Base-by-base conservation (phyloP, 1,284 basidiomycete genomes). In the Moesziomyces parantarcticus region DNA sequence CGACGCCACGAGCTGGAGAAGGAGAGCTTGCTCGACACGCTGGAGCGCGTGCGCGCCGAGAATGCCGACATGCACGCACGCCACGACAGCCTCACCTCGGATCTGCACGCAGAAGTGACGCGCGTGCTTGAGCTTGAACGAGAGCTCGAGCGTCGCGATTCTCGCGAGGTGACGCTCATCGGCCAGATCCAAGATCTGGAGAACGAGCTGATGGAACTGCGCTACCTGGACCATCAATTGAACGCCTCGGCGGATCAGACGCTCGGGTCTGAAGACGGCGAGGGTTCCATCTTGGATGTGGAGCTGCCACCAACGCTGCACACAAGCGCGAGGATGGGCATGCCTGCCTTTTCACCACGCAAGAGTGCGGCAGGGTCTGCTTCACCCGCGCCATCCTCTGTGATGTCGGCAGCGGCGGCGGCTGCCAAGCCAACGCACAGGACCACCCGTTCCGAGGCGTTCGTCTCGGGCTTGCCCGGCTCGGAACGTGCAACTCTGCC, bases 1-100 rank as follows among this genome's bases (percentile, higher is more conserved):
- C 67, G 75, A 40, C 75, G 77, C 18, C 77, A 79, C 44, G 75
- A 75, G 44, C 67, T 79, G 14, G 77, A 79, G 47, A 77, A 75
- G 51, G 75, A 79, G 49, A 73, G 69, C 39, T 32, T 79, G 50
- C 63, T 79, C 23, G 77, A 79, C 44, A 73, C 59, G 23, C 70
- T 79, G 45, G 71, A 79, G 50, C 43, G 72, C 26, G 42, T 72
- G 16, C 64, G 76, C 5, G 57, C 61, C 20, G 76, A 78, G 52
- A 60, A 63, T 9, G 49, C 52, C 21, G 68, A 64, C 9, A 39
- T 78, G 42, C 67, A 70, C 20, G 49, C 56, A n/a, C 58, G 61
- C 16, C 65, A 79, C 50, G 56, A 67, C 13, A 49, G 59, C 32
- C 55, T 77, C 29, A 64, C 71, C 9, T 58, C 67, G n/a, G 75